Base-by-base conservation (phyloP, 805 yeast species). In the Cyberlindnera suaveolens region DNA sequence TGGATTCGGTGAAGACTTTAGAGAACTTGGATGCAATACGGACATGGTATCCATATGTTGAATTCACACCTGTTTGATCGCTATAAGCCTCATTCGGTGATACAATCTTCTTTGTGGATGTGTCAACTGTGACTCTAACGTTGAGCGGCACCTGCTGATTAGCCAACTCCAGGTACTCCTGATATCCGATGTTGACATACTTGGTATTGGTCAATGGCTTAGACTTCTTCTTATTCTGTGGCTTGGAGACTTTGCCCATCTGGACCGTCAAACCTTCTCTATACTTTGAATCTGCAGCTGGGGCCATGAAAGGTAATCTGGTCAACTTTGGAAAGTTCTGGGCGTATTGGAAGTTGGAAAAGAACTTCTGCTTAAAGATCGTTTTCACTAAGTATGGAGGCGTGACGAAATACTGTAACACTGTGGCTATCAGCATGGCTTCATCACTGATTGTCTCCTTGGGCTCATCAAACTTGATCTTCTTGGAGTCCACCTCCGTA, bases 41-140 rank as follows among this genome's bases (percentile, higher is more conserved):
- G 2, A 89, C 90, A 44, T 74, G 75, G 59, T 83, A 89, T 0
- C 95, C 95, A 57, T 76, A 81, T 5, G 83, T 68, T 2, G 78
- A 67, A 45, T 72, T 73, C 16, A 77, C 75, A 1, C 90, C 89
- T 11, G 68, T 64, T 31, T 66, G 63, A 2, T 83, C 85, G 1
- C 64, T 66, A 51, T 86, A 85, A 0, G 93, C 95, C 39, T 74
- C 80, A 10, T 66, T 51, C 7, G 93, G 87, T 1, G 87, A 76
- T 0, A 86, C 93, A 11, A 87, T 76, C 42, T 72, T 74, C 40
- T 71, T 73, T 10, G 74, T 74, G 36, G 76, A 67, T 9, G 79
- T 49, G 54, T 90, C 87, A 2, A 90, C 86, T 0, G 95, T 86
- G 9, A 90, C 96, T 50, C 95, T 69, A 14, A 83, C 87, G 52